These are phyloP conservation scores for Penicillium sp. DNA, from an alignment of 2,329 filamentous ascomycete species.

Conservation along the genomic window DNA sequence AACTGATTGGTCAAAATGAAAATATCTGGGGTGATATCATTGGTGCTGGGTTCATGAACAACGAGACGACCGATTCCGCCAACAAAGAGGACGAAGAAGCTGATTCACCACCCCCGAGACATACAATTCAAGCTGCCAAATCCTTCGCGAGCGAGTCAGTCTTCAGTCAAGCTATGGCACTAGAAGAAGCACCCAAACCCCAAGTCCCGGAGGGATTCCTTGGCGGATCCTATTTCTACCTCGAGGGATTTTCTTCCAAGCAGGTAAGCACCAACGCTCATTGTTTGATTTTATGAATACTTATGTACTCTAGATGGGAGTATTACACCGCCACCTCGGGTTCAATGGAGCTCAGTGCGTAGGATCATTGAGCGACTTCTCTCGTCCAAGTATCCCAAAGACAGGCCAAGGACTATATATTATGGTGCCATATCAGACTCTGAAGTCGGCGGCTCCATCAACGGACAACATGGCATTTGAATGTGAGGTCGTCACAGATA, in stretches of 20 bases:
- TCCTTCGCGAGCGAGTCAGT: constrained; percentile 42
- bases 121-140: constrained; percentile 33
- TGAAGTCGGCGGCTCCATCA: constrained; percentile 34
- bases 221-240: constrained; percentile 56
- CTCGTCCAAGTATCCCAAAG: constrained; percentile 34
- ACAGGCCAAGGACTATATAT: constrained; percentile 37
- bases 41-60: constrained; percentile 43
- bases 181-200: constrained; percentile 11
- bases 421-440: constrained; percentile 41
- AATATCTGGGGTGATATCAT: constrained; percentile 91
- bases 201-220: constrained; percentile 52
- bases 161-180: constrained; percentile 26
- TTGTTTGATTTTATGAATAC: neutral
- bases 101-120: constrained; percentile 14
- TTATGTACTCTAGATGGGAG: constrained; percentile 28
- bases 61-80: constrained; percentile 24
- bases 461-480: constrained; percentile 43
- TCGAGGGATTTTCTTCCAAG: constrained; percentile 59
- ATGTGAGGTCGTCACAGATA: constrained; percentile 71
- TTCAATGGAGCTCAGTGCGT: constrained; percentile 44
- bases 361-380: constrained; percentile 34
- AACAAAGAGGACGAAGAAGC: constrained; percentile 26
- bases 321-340: constrained; percentile 42
- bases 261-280: constrained; percentile 42
- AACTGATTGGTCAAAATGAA: constrained; percentile 75